Evolutionary conservation across 495 filamentous ascomycete species (phyloP).

Genomic region (Penicillium lagena): DNA sequence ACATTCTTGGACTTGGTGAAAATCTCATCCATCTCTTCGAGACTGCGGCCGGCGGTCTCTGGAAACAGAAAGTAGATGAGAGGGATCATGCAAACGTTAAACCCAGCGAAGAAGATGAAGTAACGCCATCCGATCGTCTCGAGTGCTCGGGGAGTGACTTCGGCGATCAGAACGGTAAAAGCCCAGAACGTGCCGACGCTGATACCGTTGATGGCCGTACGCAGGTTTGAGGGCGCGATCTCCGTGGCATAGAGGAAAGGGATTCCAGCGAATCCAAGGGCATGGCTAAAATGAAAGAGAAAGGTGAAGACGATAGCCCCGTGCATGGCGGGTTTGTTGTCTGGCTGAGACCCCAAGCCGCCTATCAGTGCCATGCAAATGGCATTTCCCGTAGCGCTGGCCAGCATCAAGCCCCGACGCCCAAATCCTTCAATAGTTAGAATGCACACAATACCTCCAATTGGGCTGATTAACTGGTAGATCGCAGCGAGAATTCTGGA

Average conservation of each 20-base stretch:
- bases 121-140: constrained; percentile 45
- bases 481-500: constrained; percentile 19
- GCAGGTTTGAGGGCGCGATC: constrained; percentile 42
- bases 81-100: constrained; percentile 23
- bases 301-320: constrained; percentile 43
- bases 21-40: constrained; percentile 16
- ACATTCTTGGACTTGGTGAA: neutral
- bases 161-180: constrained; percentile 41
- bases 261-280: constrained; percentile 48
- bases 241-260: constrained; percentile 53
- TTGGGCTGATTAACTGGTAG: constrained; percentile 39
- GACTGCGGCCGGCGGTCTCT: constrained; percentile 33
- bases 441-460: constrained; percentile 34
- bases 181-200: constrained; percentile 47
- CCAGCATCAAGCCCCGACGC: constrained; percentile 39
- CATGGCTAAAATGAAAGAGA: constrained; percentile 51
- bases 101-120: constrained; percentile 49
- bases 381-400: constrained; percentile 38
- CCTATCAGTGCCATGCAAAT: constrained; percentile 36
- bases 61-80: constrained; percentile 60
- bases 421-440: constrained; percentile 43
- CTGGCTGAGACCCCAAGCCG: constrained; percentile 27
- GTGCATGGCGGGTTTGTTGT: constrained; percentile 28
- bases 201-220: constrained; percentile 45
- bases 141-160: constrained; percentile 50